Base-by-base conservation (phyloP, 495 filamentous ascomycete genomes). In the Podospora sp. region DNA sequence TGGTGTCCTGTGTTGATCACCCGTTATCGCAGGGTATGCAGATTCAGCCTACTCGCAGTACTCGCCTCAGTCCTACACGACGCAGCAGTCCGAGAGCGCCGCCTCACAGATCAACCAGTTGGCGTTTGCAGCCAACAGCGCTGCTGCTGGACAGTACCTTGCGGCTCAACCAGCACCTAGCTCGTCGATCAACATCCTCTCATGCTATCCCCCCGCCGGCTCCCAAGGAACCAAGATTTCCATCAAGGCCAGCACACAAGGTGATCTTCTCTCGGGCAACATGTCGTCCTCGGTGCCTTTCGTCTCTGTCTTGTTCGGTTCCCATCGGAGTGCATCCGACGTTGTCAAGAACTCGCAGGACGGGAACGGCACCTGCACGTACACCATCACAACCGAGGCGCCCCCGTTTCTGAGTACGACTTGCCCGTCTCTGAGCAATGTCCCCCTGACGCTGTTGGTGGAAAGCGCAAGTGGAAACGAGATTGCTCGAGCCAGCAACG, bases 271-370 rank as follows among this genome's bases (percentile, higher is more conserved):
- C 25, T 58, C 65, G 6, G 33, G 63, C 24, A 77, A 89, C 21
- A 81, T 90, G 70, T 82, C 84, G 21, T 81, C 86, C 2, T 81
- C 84, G 2, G 75, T 82, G 24, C 81, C 85, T 0, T 82, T 79
- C 49, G 85, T 91, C 68, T 88, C 82, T 68, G 77, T 97, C 25
- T 86, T 89, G 35, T 96, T 97, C 74, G 94, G 92, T 9, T 83
- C 86, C 6, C 85, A 88, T 70, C 84, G 86, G 76, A 89, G 87
- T 76, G 80, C 83, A 49, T 88, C 89, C 33, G 80, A 87, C 20
- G 79, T 92, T 9, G 80, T 83, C 25, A 89, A 89, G 72, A 76
- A 90, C 12, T 83, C 85, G 6, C 84, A 84, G 66, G 84, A 87
- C 61, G 84, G 81, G 49, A 82, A 79, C 63, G 82, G 81, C 21